Evolutionary conservation across 257 asterid species (phyloP), one percentile per base, ranked within the genome.

Genomic region (Anisodus tanguticus): DNA sequence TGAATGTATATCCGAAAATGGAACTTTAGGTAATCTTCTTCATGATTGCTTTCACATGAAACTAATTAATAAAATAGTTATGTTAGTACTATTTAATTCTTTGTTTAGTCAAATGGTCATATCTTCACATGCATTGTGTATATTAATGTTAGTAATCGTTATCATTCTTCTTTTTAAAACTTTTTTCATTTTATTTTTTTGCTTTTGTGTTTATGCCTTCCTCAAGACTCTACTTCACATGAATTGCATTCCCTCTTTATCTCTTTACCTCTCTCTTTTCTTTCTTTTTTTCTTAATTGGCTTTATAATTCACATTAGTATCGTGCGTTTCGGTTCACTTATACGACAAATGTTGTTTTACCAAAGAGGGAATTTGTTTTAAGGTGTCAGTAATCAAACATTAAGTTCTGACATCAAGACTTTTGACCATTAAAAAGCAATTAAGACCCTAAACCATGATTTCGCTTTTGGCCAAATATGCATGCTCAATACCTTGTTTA

Each of bases 21-120:
- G 16, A 51, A 77, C 85, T 68, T 83, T 74, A 47, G 83, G 57
- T 85, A 59, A 60, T 66, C 84, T 64, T 49, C 8, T 19, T 84
- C 87, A 84, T 86, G 90, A 89, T 89, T 86, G 88, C 59, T 81
- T 80, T 85, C 90, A 88, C 91, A 88, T 85, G 90, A 88, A 82
- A 87, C 79, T 74, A n/a, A 31, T 31, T 31, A 31, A 31, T 31
- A 31, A 31, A 31, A 31, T 31, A 31, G 35, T 31, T 31, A 31
- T 31, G 35, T 31, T 31, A 47, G 16, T n/a, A 70, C 79, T 70
- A 68, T 86, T 59, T 67, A 68, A 79, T 71, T 49, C 76, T 57
- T 9, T 83, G 74, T 86, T 84, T 85, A 87, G 87, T 87, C 85
- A 13, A 67, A 45, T 68, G 41, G 81, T 6, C 12, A 22, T 49